Evolutionary conservation across 805 yeast genomes (phyloP), one percentile per base, ranked within the genome.

Genomic region (Metahyphopichia silvanorum): DNA sequence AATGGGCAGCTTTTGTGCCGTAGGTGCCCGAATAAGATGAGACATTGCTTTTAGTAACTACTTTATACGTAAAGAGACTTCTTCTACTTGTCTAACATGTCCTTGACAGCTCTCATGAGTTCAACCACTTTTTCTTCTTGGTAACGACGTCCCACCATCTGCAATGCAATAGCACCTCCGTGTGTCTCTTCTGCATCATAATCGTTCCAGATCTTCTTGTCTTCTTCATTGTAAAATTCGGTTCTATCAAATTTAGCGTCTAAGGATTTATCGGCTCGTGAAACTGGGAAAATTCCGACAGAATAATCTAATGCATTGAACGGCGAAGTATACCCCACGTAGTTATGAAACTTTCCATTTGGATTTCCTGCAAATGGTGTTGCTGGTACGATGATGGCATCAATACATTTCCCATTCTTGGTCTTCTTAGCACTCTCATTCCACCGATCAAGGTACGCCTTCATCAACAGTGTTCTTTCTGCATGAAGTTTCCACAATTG

Each of bases 141-240:
- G 13, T 69, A 61, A 33, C 76, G 66, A 36, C 66, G 65, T n/a
- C 82, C 77, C 3, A 80, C 76, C 19, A 82, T 57, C 53, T 82
- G 87, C n/a, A 82, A 57, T 13, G 79, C 75, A 10, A 77, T 79
- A 0, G 86, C 80, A 34, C 79, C 75, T 4, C 79, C 82, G 42
- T 76, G 67, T 51, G 69, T 63, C 39, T 70, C 70, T 32, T 58
- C 68, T 1, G 81, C 71, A 40, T 76, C 69, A 54, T 59, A 47
- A 35, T 50, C 56, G 23, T 38, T 33, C 54, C 76, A 79, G 31
- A 65, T 50, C 19, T 57, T 53, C 27, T 54, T 44, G 31, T 78
- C 84, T 3, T 64, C 47, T 2, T 60, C 64, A 45, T 63, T 69
- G 43, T 59, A 49, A 27, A 61, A 48, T 28, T 52, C 47, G 11